These are phyloP conservation scores for Debaryomyces castellii DNA, from an alignment of 805 yeast species.

Conservation along the genomic window DNA sequence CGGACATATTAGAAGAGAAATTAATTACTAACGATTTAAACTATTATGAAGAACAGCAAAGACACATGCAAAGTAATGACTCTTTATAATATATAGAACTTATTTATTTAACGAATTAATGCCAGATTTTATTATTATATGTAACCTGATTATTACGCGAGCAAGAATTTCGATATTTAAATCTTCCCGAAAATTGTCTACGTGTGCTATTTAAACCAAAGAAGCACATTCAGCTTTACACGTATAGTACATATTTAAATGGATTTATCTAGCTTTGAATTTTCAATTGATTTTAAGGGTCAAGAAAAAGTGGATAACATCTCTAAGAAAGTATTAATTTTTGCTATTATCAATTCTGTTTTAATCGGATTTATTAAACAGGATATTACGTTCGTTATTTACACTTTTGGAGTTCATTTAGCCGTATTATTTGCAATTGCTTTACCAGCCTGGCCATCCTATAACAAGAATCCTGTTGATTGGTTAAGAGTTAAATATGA, in stretches of 20 bases:
- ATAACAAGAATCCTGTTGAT: conserved; percentile 46
- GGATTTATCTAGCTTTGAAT: conserved; percentile 18
- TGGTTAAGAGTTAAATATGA: conserved; percentile 43
- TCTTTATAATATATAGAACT: neutral
- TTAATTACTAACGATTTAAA: conserved; percentile 36
- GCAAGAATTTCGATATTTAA: neutral
- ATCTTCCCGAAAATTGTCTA: conserved; percentile 3
- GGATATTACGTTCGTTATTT: conserved; percentile 39
- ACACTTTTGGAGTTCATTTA: conserved; percentile 35
- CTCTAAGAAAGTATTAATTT: conserved; percentile 21
- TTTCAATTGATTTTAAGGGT: conserved; percentile 53
- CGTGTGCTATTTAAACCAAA: neutral
- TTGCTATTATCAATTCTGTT: conserved; percentile 39
- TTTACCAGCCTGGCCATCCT: conserved; percentile 61
- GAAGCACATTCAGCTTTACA: neutral
- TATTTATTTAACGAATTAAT: conserved; percentile 7
- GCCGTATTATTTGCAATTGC: conserved; percentile 31
- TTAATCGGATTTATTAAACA: conserved; percentile 49
- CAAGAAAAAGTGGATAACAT: conserved; percentile 44
- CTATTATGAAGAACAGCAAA: conserved; percentile 22
- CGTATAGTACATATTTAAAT: neutral
- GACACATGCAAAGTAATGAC: conserved; percentile 3
- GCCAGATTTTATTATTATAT: conserved; percentile 1
- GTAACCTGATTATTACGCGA: neutral
- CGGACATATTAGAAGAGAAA: conserved; percentile 41